Percentiles rank a stretch among this genome's conserved stretches.
Evolutionary conservation across 768 basidiomycete genomes (phyloP).

Genomic region (Paxillus ammoniavirescens): DNA sequence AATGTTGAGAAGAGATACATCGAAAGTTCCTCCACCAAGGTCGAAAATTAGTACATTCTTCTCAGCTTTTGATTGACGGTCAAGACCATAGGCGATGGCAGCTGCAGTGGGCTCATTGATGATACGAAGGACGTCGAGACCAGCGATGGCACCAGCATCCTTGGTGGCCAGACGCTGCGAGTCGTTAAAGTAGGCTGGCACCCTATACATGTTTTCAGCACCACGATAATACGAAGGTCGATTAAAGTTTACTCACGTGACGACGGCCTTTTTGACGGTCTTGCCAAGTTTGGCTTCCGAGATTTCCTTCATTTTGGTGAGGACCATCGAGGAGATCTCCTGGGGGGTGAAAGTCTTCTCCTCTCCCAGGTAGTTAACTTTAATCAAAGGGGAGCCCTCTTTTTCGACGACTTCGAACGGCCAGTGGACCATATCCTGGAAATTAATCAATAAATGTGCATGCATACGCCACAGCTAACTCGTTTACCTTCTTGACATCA

Average conservation of each 20-base stretch:
- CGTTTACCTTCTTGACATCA: conserved; percentile 79
- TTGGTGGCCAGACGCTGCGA: conserved; percentile 99
- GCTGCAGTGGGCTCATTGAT: conserved; percentile 99
- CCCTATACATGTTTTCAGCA: conserved; percentile 40
- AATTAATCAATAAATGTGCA: conserved; percentile 1
- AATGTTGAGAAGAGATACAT: conserved; percentile 98
- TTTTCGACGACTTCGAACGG: conserved; percentile 96
- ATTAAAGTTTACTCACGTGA: conserved; percentile 68
- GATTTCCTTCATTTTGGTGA: conserved; percentile 99
- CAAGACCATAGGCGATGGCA: conserved; percentile 98
- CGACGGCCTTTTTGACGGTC: conserved; percentile 97
- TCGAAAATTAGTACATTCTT: conserved; percentile 99
- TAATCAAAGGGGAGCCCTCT: conserved; percentile 95
- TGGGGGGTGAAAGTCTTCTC: conserved; percentile 96
- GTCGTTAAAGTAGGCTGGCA: conserved; percentile 99
- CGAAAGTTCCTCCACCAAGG: conserved; percentile 99
- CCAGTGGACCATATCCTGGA: conserved; percentile 94
- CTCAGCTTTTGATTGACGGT: conserved; percentile 91
- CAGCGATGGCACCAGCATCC: conserved; percentile 97
- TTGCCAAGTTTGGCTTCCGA: conserved; percentile 99
- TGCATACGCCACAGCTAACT: not conserved
- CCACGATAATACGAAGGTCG: conserved; percentile 2
- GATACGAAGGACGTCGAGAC: conserved; percentile 99
- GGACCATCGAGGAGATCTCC: conserved; percentile 99
- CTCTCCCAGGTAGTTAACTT: conserved; percentile 93